Evolutionary conservation across 2,329 filamentous ascomycete genomes (phyloP).

Genomic region (Pyrenophora graminea): DNA sequence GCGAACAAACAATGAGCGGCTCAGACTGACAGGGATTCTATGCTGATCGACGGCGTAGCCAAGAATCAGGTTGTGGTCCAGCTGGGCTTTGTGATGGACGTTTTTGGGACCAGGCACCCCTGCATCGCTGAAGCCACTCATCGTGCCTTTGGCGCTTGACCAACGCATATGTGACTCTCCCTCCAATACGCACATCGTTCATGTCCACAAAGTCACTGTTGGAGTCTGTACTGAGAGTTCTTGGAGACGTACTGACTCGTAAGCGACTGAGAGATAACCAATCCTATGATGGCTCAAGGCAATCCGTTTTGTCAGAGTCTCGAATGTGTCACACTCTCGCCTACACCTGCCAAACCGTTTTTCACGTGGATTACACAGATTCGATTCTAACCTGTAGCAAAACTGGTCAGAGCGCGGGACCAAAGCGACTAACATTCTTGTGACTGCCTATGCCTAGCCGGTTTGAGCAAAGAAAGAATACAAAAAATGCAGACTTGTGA

Average conservation of each 20-base stretch:
- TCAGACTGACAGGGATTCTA: conserved; percentile 19
- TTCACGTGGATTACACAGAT: conserved; percentile 1
- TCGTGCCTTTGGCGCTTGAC: background rate
- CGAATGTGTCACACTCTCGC: conserved; percentile 1
- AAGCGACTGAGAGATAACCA: background rate
- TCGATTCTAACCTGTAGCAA: conserved; percentile 6
- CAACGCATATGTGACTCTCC: too few species aligned
- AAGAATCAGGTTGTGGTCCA: conserved; percentile 3
- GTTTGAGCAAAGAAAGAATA: conserved; percentile 5
- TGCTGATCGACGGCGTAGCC: conserved; percentile 20
- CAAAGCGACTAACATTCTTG: background rate
- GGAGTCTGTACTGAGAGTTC: background rate
- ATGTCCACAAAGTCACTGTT: background rate
- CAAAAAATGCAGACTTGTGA: conserved; percentile 8
- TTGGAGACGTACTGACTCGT: background rate
- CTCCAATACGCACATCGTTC: background rate
- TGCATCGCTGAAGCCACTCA: background rate
- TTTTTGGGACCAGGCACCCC: conserved; percentile 1
- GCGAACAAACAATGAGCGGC: conserved; percentile 23
- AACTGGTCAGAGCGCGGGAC: background rate
- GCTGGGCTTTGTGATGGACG: conserved; percentile 18
- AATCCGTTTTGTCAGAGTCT: conserved; percentile 7
- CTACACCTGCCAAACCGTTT: conserved; percentile 2
- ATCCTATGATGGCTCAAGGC: background rate
- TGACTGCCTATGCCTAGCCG: conserved; percentile 4